phyloP scores from a whole-genome alignment of 495 filamentous ascomycete species.

The Eremomyces bilateralis region DNA sequence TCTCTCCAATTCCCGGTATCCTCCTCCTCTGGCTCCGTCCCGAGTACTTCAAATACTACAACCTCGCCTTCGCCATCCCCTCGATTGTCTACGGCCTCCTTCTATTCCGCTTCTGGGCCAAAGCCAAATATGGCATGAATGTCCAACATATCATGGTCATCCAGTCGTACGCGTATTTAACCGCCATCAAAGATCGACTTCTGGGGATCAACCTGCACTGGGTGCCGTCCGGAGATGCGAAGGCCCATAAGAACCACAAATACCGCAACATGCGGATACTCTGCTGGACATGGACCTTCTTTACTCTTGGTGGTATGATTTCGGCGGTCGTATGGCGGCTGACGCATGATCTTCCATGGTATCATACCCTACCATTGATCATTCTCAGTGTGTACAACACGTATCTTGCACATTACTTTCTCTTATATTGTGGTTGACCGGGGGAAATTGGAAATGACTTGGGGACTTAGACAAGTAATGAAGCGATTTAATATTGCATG shows the following conservation, averaged over 20 bases:
- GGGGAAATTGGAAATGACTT: no score
- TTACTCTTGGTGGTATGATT: constrained; percentile 5
- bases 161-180: constrained; percentile 13
- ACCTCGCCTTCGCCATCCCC: constrained; percentile 14
- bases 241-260: constrained; percentile 12
- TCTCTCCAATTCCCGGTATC: constrained; percentile 11
- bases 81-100: constrained; percentile 10
- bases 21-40: constrained; percentile 13
- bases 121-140: constrained; percentile 9
- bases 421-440: constrained; percentile 3
- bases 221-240: constrained; percentile 11
- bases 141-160: constrained; percentile 14
- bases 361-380: constrained; percentile 7
- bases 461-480: no score
- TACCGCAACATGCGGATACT: constrained; percentile 15
- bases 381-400: constrained; percentile 7
- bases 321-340: constrained; percentile 7
- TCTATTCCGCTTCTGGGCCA: constrained; percentile 11
- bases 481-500: no score
- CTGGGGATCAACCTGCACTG: constrained; percentile 10
- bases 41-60: constrained; percentile 14
- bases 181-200: constrained; percentile 11
- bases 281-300: constrained; percentile 11
- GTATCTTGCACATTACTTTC: constrained; percentile 7
- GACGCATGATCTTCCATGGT: constrained; percentile 2